phyloP scores from a whole-genome alignment of 192 early-diverging fungal species.

The Backusella psychrophila region DNA sequence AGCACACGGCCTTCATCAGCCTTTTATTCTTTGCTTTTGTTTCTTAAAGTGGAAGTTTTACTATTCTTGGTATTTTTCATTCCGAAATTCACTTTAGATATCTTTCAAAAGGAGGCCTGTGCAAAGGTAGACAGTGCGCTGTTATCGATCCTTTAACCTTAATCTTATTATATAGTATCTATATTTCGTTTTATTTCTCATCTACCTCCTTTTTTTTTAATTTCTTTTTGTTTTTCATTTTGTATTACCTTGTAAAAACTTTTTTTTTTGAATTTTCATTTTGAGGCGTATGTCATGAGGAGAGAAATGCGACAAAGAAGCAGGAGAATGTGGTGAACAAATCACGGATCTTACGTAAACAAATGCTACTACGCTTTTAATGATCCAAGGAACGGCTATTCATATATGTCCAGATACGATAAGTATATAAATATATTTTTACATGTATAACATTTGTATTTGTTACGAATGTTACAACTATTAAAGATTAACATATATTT shows the following conservation, averaged over 20 bases:
- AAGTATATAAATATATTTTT: neutral
- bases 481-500: neutral
- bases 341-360: neutral
- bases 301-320: neutral
- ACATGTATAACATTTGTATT: neutral
- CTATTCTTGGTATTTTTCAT: neutral
- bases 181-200: neutral
- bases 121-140: neutral
- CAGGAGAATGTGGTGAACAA: neutral
- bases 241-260: neutral
- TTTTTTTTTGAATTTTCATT: neutral
- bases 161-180: neutral
- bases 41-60: neutral
- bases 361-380: neutral
- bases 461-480: neutral
- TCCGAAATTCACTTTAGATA: neutral
- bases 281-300: neutral
- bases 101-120: neutral
- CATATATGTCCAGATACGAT: neutral
- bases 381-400: neutral
- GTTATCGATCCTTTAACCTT: neutral
- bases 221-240: neutral
- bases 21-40: neutral
- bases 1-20: neutral
- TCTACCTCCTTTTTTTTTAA: neutral